These are phyloP conservation scores for Blumeriella jaapii DNA, from an alignment of 2,329 filamentous ascomycete genomes.

Conservation along the genomic window DNA sequence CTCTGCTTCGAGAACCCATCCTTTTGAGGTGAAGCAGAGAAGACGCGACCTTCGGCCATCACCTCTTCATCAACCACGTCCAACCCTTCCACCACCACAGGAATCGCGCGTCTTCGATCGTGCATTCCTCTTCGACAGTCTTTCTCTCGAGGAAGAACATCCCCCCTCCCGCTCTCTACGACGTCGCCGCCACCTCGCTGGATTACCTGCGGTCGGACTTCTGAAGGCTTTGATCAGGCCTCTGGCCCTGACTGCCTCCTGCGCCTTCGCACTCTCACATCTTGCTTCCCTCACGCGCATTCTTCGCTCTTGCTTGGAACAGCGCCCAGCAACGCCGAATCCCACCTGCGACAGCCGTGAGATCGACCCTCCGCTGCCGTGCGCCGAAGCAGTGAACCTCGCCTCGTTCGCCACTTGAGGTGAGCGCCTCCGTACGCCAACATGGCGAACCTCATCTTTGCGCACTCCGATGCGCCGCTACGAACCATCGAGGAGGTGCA, in stretches of 20 bases:
- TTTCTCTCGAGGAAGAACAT: conserved; percentile 25
- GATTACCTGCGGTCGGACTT: conserved; percentile 17
- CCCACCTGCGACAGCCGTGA: conserved; percentile 9
- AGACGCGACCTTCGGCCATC: conserved; percentile 9
- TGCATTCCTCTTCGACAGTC: conserved; percentile 25
- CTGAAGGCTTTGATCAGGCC: conserved; percentile 21
- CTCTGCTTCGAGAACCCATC: too few species aligned
- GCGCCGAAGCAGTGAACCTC: conserved; percentile 13
- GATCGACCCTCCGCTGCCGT: conserved; percentile 20
- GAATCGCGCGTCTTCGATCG: conserved; percentile 26
- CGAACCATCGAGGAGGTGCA: conserved; percentile 98
- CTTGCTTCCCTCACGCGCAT: conserved; percentile 18
- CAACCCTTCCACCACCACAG: too few species aligned
- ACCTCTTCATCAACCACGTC: conserved; percentile 8
- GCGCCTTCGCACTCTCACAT: conserved; percentile 23
- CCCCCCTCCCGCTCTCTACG: conserved; percentile 18
- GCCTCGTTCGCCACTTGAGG: conserved; percentile 10
- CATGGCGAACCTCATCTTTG: conserved; percentile 89
- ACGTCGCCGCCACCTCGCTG: conserved; percentile 15
- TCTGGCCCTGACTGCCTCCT: conserved; percentile 25
- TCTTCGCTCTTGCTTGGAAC: conserved; percentile 11
- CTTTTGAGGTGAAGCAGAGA: too few species aligned
- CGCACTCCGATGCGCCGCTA: conserved; percentile 87
- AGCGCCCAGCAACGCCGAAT: conserved; percentile 7
- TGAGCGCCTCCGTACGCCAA: conserved; percentile 29